Evolutionary conservation across 352 stramenopile species (phyloP), one percentile per base, ranked within the genome.

Genomic region (Phytophthora ohioensis): DNA sequence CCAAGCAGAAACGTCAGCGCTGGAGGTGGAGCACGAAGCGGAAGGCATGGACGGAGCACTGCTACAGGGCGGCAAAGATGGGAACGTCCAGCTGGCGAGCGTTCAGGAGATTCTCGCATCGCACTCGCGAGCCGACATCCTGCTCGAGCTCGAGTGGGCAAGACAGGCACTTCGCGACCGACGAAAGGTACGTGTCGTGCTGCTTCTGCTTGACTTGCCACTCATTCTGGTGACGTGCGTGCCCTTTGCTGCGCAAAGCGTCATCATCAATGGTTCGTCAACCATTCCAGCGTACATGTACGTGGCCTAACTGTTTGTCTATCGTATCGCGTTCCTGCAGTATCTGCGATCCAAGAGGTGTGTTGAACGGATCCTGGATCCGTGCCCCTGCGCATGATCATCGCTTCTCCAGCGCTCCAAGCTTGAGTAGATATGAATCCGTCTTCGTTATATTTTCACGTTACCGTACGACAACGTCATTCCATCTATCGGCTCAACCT

Each of bases 61-160:
- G 36, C 47, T 48, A 35, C 49, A 65, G 45, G 13, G 38, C 34
- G 41, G 52, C 64, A 62, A 69, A 49, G 47, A 76, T 71, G 63
- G 42, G 51, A 35, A 63, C 12, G 12, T 35, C 39, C 48, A 63
- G 39, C 67, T 74, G 58, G 45, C 17, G 17, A 55, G 15, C 32
- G 71, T 85, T 17, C 72, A 84, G 31, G 48, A 68, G 41, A 86
- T 91, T 51, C 61, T 91, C 2, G 64, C 68, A 39, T 85, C 78
- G 12, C 69, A 88, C 71, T 77, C 81, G 27, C 78, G 75, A 45
- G 71, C 68, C 0, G 84, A 89, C 52, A 82, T 90, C n/a, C 39
- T 74, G 31, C 56, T 80, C 17, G 84, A 91, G 70, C 70, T 91
- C n/a, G 52, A 80, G 59, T 91, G 81, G 82, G 67, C 78, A 35